Evolutionary conservation across 345 rosid genomes (phyloP).

Genomic region (Hibiscus tridactylites): DNA sequence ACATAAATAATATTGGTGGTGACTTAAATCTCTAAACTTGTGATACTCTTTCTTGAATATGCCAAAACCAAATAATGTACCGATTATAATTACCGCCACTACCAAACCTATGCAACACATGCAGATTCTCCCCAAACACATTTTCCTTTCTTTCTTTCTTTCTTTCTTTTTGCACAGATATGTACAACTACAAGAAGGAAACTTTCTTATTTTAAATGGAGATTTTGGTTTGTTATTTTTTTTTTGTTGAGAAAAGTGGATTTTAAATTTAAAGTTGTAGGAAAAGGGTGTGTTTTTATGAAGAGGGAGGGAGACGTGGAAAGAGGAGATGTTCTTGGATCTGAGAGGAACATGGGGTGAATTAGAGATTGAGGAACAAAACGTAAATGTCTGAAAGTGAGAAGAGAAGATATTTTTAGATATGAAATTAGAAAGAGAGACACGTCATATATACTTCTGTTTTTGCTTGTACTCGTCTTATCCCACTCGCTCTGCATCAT

Average conservation of each 20-base stretch:
- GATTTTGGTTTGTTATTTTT: background rate
- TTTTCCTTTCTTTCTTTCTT: conserved; percentile 14
- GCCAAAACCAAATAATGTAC: conserved; percentile 74
- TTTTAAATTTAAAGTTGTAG: too few species aligned
- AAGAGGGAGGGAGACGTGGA: background rate
- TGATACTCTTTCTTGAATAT: conserved; percentile 74
- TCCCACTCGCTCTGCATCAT: too few species aligned
- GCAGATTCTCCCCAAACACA: conserved; percentile 79
- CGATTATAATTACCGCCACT: conserved; percentile 56
- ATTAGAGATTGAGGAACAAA: too few species aligned
- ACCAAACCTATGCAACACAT: conserved; percentile 65
- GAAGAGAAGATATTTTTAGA: too few species aligned
- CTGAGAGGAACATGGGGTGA: conserved; percentile 1
- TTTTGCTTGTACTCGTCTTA: too few species aligned
- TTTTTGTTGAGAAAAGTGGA: too few species aligned
- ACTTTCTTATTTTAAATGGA: too few species aligned
- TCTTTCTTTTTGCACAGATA: background rate
- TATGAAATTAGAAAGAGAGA: too few species aligned
- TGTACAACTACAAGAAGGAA: too few species aligned
- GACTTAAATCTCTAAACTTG: conserved; percentile 49
- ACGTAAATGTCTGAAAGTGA: too few species aligned
- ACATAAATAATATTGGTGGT: conserved; percentile 14
- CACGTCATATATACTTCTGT: too few species aligned
- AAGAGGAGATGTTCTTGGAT: conserved; percentile 1
- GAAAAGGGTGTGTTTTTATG: background rate